phyloP scores from a whole-genome alignment of 2,329 filamentous ascomycete species.

The Lachnum nothofagi region DNA sequence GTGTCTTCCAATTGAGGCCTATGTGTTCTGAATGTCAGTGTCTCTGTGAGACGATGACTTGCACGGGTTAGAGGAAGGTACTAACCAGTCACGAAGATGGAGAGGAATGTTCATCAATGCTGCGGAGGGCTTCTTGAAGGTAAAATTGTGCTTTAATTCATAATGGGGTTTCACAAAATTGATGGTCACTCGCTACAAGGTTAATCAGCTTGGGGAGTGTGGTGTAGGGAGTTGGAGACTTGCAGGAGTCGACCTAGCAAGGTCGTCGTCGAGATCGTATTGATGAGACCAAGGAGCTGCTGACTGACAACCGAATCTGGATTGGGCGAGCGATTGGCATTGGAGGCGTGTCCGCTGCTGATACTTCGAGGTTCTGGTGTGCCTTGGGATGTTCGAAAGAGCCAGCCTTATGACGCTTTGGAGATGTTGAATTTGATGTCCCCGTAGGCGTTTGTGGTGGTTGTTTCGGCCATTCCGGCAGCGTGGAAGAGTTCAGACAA shows the following conservation, averaged over 20 bases:
- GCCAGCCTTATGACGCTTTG: constrained; percentile 93
- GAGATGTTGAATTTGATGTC: constrained; percentile 95
- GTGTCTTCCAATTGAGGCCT: too few species aligned
- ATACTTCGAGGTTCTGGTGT: constrained; percentile 97
- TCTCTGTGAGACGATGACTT: too few species aligned
- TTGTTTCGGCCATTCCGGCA: constrained; percentile 98
- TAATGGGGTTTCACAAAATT: too few species aligned
- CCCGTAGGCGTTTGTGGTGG: constrained; percentile 95
- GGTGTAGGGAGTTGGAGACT: constrained; percentile 21
- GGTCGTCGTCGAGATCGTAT: constrained; percentile 45
- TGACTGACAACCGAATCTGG: constrained; percentile 99
- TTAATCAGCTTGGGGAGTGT: constrained; percentile 21
- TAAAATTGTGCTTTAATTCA: too few species aligned
- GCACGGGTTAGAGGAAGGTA: too few species aligned
- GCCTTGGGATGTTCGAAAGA: constrained; percentile 95
- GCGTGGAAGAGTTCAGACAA: constrained; percentile 99
- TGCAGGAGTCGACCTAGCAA: constrained; percentile 24
- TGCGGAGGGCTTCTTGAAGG: constrained; percentile 43
- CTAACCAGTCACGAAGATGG: too few species aligned
- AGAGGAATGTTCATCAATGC: constrained; percentile 52
- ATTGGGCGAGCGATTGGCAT: constrained; percentile 86
- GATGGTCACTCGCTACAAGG: too few species aligned
- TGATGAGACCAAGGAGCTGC: constrained; percentile 96
- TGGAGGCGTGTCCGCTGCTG: constrained; percentile 82
- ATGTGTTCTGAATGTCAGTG: too few species aligned